Base-by-base conservation (phyloP, 768 basidiomycete genomes). In the Mycena leptocephala region DNA sequence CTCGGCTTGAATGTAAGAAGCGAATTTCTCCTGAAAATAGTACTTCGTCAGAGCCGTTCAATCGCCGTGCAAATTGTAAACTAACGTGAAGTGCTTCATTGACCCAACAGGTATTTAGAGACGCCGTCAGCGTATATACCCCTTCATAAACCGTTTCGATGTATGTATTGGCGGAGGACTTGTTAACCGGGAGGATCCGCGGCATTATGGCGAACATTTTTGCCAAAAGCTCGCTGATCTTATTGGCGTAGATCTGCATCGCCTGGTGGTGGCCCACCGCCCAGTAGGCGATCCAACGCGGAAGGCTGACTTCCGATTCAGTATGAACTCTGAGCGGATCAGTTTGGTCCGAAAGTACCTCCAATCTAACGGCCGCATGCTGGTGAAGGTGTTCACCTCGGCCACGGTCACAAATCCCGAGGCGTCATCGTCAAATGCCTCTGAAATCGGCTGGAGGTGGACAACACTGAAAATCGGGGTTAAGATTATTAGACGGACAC, bases 381-480 rank as follows among this genome's bases (percentile, higher is more conserved):
- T 63, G 30, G 77, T 75, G 33, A 78, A 78, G 5, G 32, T n/a
- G 35, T 78, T 78, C n/a, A 61, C 74, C 37, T 78, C 77, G 13
- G 65, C 66, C 1, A 75, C 62, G 28, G 72, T 77, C 5, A 77
- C 55, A 32, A 70, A 75, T 2, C 74, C 61, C 7, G 85, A 84
- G 0, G 81, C 84, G 70, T 89, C 87, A 37, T 85, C 85, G 53
- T 89, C 88, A 56, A 88, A 85, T 0, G 87, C 87, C 70, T 88
- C 87, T 24, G 82, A 78, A 46, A 88, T 79, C 0, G 83, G 77
- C 24, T 84, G 85, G 7, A 88, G 72, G 55, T 82, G 80, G 26
- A 78, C 61, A 20, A 86, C 72, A 32, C 65, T 76, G 24, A 30
- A 51, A 35, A 64, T 39, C 9, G 26, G 3, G 8, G 5, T 20